These are phyloP conservation scores for Claviceps lovelessii DNA, from an alignment of 2,329 filamentous ascomycete genomes.

Conservation along the genomic window DNA sequence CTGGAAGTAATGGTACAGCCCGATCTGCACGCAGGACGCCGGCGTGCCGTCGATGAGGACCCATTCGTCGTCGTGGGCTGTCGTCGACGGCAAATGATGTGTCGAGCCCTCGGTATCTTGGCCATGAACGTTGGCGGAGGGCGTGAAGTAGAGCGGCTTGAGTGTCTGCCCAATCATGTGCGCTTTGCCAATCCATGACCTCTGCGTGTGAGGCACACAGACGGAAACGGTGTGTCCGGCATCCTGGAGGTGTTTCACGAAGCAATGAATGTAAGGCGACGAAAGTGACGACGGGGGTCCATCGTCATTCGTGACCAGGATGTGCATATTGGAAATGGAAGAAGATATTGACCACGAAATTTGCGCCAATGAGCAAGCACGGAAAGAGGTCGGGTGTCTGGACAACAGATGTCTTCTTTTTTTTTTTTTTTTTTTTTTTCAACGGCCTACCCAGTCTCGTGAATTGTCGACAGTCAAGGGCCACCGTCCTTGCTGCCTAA, in stretches of 20 bases:
- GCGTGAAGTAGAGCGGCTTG: slow-evolving; percentile 70
- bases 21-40: slow-evolving; percentile 69
- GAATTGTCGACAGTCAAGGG: not conserved
- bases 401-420: too few relatives aligned
- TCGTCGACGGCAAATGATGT: slow-evolving; percentile 41
- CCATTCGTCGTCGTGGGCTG: slow-evolving; percentile 57
- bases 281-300: slow-evolving; percentile 65
- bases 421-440: too few relatives aligned
- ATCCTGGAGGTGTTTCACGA: slow-evolving; percentile 54
- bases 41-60: slow-evolving; percentile 69
- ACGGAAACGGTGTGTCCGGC: slow-evolving; percentile 83
- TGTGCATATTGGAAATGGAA: slow-evolving; percentile 34
- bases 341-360: not conserved
- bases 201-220: slow-evolving; percentile 76
- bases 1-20: slow-evolving; percentile 64
- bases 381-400: too few relatives aligned
- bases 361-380: too few relatives aligned
- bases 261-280: slow-evolving; percentile 65
- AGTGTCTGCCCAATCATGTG: slow-evolving; percentile 86
- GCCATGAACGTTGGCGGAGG: slow-evolving; percentile 27
- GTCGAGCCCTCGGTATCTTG: slow-evolving; percentile 46
- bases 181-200: slow-evolving; percentile 97
- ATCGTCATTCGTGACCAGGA: slow-evolving; percentile 63
- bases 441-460: not conserved
- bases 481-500: not conserved